Evolutionary conservation across 768 basidiomycete genomes (phyloP).

Genomic region (Ephemerocybe angulata): DNA sequence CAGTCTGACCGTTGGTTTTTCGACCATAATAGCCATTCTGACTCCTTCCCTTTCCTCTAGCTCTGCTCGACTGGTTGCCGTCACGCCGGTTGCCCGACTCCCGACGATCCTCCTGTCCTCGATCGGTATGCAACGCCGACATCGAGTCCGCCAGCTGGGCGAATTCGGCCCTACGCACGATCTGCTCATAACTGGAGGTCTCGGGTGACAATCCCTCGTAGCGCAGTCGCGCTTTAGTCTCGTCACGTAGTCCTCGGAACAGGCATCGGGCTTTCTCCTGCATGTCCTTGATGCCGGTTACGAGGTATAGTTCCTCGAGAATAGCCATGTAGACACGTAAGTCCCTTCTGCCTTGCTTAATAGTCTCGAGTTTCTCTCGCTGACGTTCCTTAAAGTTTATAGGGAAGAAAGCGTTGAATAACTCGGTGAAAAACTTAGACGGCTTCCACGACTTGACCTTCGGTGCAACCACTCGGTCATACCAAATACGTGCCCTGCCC

Average conservation of each 20-base stretch:
- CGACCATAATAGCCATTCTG: too few species aligned
- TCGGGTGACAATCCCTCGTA: slow-evolving; percentile 25
- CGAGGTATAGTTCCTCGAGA: slow-evolving; percentile 28
- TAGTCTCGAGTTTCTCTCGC: slow-evolving; percentile 17
- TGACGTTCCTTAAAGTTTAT: slow-evolving; percentile 23
- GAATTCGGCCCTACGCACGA: slow-evolving; percentile 24
- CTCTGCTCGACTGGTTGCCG: too few species aligned
- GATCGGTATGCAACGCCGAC: too few species aligned
- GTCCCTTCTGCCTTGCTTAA: slow-evolving; percentile 21
- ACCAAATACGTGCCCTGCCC: slow-evolving; percentile 28
- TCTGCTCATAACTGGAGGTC: slow-evolving; percentile 18
- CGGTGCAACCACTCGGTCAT: slow-evolving; percentile 17
- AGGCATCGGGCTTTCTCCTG: slow-evolving; percentile 27
- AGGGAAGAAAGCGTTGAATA: slow-evolving; percentile 35
- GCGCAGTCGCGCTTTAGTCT: slow-evolving; percentile 26
- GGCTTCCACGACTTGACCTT: slow-evolving; percentile 18
- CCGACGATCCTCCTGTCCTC: too few species aligned
- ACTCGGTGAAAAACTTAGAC: slow-evolving; percentile 21
- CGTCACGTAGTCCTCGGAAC: slow-evolving; percentile 27
- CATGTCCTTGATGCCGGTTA: slow-evolving; percentile 27
- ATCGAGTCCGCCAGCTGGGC: slow-evolving; percentile 35
- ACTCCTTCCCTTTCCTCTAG: too few species aligned
- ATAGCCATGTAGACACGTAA: slow-evolving; percentile 32
- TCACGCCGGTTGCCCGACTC: too few species aligned
- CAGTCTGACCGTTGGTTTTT: too few species aligned